Conservation (phyloP, 192 early-diverging fungal species). For the Podila minutissima region DNA sequence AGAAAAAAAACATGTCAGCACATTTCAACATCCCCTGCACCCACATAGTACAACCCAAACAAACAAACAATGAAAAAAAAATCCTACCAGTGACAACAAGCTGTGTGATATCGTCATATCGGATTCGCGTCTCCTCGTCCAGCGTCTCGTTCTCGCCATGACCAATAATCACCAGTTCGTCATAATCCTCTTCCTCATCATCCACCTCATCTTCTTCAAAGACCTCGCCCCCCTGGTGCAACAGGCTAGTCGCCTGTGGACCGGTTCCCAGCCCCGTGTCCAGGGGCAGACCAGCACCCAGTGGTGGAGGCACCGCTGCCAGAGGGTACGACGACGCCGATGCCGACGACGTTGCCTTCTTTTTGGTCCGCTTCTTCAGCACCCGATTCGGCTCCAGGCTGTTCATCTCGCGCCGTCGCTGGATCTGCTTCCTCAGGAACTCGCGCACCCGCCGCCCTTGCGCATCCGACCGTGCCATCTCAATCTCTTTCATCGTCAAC, state of each 20-base stretch:
- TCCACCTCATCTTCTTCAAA: constrained; percentile 32
- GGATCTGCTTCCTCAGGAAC: constrained; percentile 48
- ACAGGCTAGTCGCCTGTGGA: neutral
- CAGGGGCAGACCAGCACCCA: neutral
- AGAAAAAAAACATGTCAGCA: neutral
- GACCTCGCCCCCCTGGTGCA: constrained; percentile 4
- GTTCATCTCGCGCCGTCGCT: constrained; percentile 47
- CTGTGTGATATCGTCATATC: constrained; percentile 39
- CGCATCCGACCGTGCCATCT: constrained; percentile 44
- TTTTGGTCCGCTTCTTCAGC: constrained; percentile 22
- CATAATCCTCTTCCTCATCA: constrained; percentile 48
- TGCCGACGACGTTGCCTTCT: constrained; percentile 5
- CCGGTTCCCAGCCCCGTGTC: neutral
- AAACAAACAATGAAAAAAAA: neutral
- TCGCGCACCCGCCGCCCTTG: constrained; percentile 40
- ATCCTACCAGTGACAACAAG: constrained; percentile 42
- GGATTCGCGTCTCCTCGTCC: constrained; percentile 36
- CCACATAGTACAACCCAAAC: no score
- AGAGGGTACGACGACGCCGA: no score
- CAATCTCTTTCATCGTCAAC: constrained; percentile 47
- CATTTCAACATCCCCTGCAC: no score
- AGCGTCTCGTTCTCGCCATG: constrained; percentile 45
- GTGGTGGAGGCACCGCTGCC: no score
- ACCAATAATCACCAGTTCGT: constrained; percentile 44
- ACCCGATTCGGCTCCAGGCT: constrained; percentile 25